Evolutionary conservation across 1,139 yeast species (phyloP), one percentile per base, ranked within the genome.

Genomic region (Meyerozyma sp.): DNA sequence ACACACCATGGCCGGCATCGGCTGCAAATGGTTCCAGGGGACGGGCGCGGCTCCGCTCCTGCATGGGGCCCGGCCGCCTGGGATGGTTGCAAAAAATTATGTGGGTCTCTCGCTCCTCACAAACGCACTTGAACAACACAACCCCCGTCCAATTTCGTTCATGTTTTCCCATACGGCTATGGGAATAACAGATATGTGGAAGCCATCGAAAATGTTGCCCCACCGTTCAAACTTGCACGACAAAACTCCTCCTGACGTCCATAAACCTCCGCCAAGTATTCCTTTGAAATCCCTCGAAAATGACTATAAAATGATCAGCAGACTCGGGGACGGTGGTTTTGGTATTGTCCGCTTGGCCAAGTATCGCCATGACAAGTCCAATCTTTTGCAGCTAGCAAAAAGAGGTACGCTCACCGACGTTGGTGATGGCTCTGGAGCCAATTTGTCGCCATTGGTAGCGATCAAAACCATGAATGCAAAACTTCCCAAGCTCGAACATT

Each of bases 321-420:
- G 68, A 42, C 65, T 87, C 46, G 95, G 95, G 0, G 77, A 75
- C 47, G 95, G 95, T 1, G 82, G 91, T 42, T 87, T 87, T 69
- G 95, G 95, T 0, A 67, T 77, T 2, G 95, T 87, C 1, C 66
- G 75, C 7, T 65, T 84, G 49, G 93, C 89, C 3, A 80, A 81
- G 55, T 67, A 44, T 42, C 46, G 53, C 25, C 46, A 44, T 9
- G 43, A 39, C 39, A 41, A 40, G n/a, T 37, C 40, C 7, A 43
- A 45, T 8, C 47, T 57, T 9, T 40, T 49, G 21, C 41, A 35
- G 5, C 45, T 40, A 8, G 25, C 32, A 18, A 41, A 42, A 9
- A 52, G 52, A 25, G 76, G 74, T 3, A 80, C 86, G 0, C 60
- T 83, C 49, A 56, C 83, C 58, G 75, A 76, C 27, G 83, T 81